Base-by-base conservation (phyloP, 129 eudicot genomes). In the Mikania micrantha region DNA sequence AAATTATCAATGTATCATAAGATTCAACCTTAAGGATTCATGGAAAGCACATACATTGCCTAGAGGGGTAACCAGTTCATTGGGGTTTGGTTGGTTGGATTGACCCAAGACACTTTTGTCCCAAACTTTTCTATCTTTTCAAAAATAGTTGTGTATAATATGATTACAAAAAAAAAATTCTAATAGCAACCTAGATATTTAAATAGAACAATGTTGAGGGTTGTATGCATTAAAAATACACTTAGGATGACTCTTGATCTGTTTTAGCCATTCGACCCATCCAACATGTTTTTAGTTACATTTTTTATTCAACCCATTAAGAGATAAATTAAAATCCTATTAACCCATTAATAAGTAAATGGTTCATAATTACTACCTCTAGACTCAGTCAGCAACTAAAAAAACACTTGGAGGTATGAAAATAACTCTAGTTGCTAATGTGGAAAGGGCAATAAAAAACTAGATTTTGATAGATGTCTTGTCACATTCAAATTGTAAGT, bases 1-100 rank as follows among this genome's bases (percentile, higher is more conserved):
- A 78, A 78, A 77, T 49, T 25, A 57, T 36, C 22, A 53, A n/a
- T n/a, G n/a, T n/a, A n/a, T n/a, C n/a, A n/a, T n/a, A 32, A 65
- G 74, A 47, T 63, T 12, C 42, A 66, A 25, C 32, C 2, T 22
- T 15, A 21, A 22, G 27, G 25, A 42, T 36, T 36, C 53, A 21
- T 22, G 35, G 48, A 58, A 65, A 66, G 27, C 59, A 64, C 52
- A 39, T 10, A 6, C 1, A 4, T 38, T 27, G 19, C 34, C 28
- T 27, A 48, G 49, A 58, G 17, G 38, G 27, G 17, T 38, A 39
- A 41, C 15, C 10, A 21, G 5, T 52, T 24, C 4, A 52, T 4
- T 22, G 0, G 1, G 32, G 7, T 22, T 24, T 31, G 59, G 28
- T 22, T 8, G 28, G 28, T 12, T 22, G 7, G 59, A 11, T 17